Base-by-base conservation (phyloP, 208 protist genomes). In the Acanthamoeba divionensis region DNA sequence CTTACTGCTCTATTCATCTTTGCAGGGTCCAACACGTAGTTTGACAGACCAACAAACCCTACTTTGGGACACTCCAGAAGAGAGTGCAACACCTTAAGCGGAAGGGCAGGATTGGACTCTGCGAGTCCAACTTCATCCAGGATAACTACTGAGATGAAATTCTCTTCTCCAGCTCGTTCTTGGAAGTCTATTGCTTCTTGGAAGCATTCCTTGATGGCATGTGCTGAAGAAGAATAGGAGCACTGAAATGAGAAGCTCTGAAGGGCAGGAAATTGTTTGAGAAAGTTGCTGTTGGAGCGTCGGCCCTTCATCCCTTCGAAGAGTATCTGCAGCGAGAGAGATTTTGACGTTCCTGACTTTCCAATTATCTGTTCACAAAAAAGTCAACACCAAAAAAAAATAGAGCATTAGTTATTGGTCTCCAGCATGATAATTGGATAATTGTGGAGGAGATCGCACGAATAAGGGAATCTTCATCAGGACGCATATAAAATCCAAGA, bases 61-160 rank as follows among this genome's bases (percentile, higher is more conserved):
- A 97, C 63, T 2, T 31, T 15, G 26, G 47, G 63, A 8, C 93
- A 29, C 36, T 91, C 94, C 8, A 97, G 89, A 18, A 96, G 75
- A 26, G 50, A 9, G 90, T 97, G 96, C 21, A 97, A 93, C 8
- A 97, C 93, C 91, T 97, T 97, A 47, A 97, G 93, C 2, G 96
- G 96, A 29, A 93, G 90, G 48, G 93, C 48, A 7, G 89, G 90
- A 5, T 71, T 93, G 29, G 93, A 24, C 83, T 97, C 96, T 18
- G 96, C 95, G 0, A 97, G 91, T 0, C 96, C 96, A 0, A 97
- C 92, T 62, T 97, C 96, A 52, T 97, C 96, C 21, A 97, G 92
- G 9, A 97, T 15, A 31, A 97, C 52, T 60, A n/a, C n/a, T 24
- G 52, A 60, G 52, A 60, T 60, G n/a, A 60, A 60, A n/a, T 60